phyloP scores from a whole-genome alignment of 2,329 filamentous ascomycete genomes.

The Aspergillus caelatus region DNA sequence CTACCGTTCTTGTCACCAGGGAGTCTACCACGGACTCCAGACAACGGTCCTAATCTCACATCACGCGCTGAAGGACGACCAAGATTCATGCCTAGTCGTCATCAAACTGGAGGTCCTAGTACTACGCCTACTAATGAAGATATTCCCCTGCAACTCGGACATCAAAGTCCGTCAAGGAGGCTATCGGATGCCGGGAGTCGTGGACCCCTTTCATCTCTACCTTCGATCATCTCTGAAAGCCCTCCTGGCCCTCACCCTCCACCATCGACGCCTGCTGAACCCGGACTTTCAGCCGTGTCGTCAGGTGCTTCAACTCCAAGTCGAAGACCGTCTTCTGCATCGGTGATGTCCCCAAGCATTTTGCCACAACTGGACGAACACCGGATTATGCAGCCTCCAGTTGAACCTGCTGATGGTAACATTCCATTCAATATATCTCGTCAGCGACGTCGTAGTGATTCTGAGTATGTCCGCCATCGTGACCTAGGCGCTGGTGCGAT shows the following conservation, averaged over 20 bases:
- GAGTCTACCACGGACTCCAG: conserved; percentile 43
- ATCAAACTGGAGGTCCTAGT: conserved; percentile 57
- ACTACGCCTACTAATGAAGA: conserved; percentile 54
- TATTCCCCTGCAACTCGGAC: conserved; percentile 55
- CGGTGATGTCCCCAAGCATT: conserved; percentile 41
- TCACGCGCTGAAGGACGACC: conserved; percentile 58
- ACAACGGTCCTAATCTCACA: conserved; percentile 53
- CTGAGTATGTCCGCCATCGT: conserved; percentile 58
- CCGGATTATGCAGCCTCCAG: conserved; percentile 36
- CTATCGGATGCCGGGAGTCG: conserved; percentile 35
- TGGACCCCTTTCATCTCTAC: conserved; percentile 37
- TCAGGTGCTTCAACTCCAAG: conserved; percentile 56
- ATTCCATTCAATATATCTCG: conserved; percentile 47
- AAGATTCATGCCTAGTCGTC: conserved; percentile 56
- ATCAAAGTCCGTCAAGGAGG: conserved; percentile 33
- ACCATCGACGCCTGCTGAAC: conserved; percentile 65
- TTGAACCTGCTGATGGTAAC: conserved; percentile 47
- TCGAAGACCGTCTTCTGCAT: conserved; percentile 52
- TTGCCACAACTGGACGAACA: conserved; percentile 46
- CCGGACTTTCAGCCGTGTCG: conserved; percentile 57
- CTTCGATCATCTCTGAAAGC: conserved; percentile 55
- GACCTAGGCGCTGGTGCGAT: conserved; percentile 64
- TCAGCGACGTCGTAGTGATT: conserved; percentile 61
- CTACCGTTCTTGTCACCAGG: conserved; percentile 49
- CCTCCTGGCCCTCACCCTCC: conserved; percentile 63